Base-by-base conservation (phyloP, 169 alveolate genomes). In the Plasmodium relictum region DNA sequence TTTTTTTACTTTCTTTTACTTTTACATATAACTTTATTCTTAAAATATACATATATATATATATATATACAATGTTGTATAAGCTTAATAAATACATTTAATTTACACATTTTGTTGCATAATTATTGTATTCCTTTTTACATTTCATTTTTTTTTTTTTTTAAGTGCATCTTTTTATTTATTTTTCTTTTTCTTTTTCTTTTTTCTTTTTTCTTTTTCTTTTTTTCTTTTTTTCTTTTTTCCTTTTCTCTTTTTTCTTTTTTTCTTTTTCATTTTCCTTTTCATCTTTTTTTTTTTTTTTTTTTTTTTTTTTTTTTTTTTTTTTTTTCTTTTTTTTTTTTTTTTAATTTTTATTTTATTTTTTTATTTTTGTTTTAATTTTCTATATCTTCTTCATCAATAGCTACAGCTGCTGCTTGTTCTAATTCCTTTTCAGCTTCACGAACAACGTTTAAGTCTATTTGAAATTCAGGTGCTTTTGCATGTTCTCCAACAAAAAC, bases 341-440 rank as follows among this genome's bases (percentile, higher is more conserved):
- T 54, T 54, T 50, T 50, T 50, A 10, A 10, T 54, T 54, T 54
- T 14, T 54, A 10, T 54, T 54, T 54, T 22, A 1, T 48, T 48
- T n/a, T 0, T 48, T 48, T 48, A 48, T 2, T 58, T 16, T 24
- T 54, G 12, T 7, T 42, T 76, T 26, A 76, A 50, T 76, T 76
- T 22, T 76, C 89, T 8, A 76, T 76, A 39, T 95, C 98, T 69
- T 96, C 98, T 65, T 96, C 98, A 74, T 97, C 98, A 66, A 97
- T 97, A 18, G 98, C 97, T 18, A 96, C 97, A 73, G 95, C 95
- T 52, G 98, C 98, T 6, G 98, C 98, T 58, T 95, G 98, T 88
- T 91, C 97, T 65, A 97, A 91, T 66, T 97, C 98, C 65, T 95
- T 92, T 92, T 97, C 98, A 54, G 96, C 96, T 88, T 96, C 96